Conservation (phyloP, 2,329 filamentous ascomycete species). For the Colletotrichum euphorbiae region DNA sequence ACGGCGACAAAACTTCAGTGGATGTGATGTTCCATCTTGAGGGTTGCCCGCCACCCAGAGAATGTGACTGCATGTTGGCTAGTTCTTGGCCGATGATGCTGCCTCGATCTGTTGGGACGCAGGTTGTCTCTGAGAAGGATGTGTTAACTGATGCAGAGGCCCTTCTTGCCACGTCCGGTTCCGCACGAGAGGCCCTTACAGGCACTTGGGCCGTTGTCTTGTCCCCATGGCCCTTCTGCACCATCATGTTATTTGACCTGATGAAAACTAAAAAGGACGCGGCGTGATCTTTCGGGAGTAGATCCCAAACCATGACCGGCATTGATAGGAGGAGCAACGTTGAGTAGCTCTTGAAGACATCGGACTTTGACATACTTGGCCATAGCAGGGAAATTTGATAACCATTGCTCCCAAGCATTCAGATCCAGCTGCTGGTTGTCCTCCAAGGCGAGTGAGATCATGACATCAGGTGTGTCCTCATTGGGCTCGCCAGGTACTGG, state of each 20-base stretch:
- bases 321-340: conserved; percentile 68
- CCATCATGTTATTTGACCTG: conserved; percentile 32
- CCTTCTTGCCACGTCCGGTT: neutral
- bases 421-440: conserved; percentile 67
- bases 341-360: conserved; percentile 71
- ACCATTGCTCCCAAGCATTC: conserved; percentile 70
- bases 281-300: conserved; percentile 67
- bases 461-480: conserved; percentile 68
- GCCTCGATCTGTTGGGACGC: conserved; percentile 11
- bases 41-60: neutral
- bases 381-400: conserved; percentile 65
- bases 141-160: conserved; percentile 22
- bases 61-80: neutral
- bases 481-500: conserved; percentile 56
- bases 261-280: conserved; percentile 61
- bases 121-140: conserved; percentile 30
- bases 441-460: conserved; percentile 70
- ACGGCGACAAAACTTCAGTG: conserved; percentile 15
- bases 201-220: neutral
- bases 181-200: neutral
- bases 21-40: neutral
- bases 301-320: conserved; percentile 70
- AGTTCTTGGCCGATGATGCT: conserved; percentile 1
- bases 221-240: neutral
- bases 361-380: conserved; percentile 71